These are phyloP conservation scores for Leccinellum albellum DNA, from an alignment of 768 basidiomycete species.

Conservation along the genomic window DNA sequence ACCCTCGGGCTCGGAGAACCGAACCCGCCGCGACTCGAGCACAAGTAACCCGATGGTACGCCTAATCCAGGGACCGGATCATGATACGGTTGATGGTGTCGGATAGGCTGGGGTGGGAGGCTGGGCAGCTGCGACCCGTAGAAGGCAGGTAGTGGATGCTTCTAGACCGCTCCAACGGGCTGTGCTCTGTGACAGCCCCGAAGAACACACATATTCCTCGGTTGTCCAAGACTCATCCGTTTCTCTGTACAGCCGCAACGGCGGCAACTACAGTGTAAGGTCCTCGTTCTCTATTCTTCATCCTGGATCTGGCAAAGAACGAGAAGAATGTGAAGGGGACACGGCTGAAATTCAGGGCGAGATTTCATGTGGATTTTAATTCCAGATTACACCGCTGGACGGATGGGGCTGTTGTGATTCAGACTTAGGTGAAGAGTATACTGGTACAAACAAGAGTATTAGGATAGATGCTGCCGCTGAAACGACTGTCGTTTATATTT, in stretches of 20 bases:
- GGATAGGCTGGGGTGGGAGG: background rate
- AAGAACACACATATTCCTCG: background rate
- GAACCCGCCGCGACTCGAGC: background rate
- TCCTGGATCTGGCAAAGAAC: background rate
- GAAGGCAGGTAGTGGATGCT: background rate
- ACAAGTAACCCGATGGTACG: background rate
- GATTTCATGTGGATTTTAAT: background rate
- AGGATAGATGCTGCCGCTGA: background rate
- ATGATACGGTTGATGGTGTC: background rate
- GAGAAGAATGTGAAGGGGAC: too few species aligned
- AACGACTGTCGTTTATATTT: slow-evolving; percentile 11
- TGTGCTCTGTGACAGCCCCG: background rate
- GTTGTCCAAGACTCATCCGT: background rate
- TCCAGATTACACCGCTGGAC: too few species aligned
- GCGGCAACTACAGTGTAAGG: background rate
- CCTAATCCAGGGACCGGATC: background rate
- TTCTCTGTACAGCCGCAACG: background rate
- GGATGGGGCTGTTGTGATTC: too few species aligned
- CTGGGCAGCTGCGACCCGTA: background rate
- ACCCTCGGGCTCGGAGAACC: background rate
- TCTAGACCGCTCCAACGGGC: background rate
- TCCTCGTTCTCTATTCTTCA: background rate
- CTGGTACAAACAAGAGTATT: slow-evolving; percentile 2
- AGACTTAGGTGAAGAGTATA: background rate
- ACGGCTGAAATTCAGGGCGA: background rate